Base-by-base conservation (phyloP, 352 stramenopile genomes). In the Phytophthora citrophthora region DNA sequence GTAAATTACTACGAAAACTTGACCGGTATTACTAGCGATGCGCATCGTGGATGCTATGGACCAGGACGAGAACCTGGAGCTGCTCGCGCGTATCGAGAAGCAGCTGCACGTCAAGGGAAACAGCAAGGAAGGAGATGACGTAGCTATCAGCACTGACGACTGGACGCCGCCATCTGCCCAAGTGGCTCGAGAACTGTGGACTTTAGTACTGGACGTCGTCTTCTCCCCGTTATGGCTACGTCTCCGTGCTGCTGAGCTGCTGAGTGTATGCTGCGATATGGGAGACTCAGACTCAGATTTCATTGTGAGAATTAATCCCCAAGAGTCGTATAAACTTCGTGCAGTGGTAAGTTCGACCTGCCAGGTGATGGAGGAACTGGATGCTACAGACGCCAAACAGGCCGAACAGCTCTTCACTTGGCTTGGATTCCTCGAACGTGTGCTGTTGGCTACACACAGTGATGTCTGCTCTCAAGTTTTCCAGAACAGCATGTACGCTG, bases 331-430 rank as follows among this genome's bases (percentile, higher is more conserved):
- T 63, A 81, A 83, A 68, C 54, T 90, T 51, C 84, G 84, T 11
- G 85, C 84, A 10, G 71, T 93, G 26, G 78, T 90, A 58, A 90
- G 81, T 74, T 89, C 84, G 18, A 87, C 81, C 48, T 89, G 78
- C 49, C 81, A 93, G 51, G 72, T 75, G 1, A 60, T 90, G 47
- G 81, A 90, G 45, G 84, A 90, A 39, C 55, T 89, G 12, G 58
- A 86, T 58, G 68, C 79, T 2, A 73, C 62, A 2, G 63, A 77
- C 39, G 43, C 62, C n/a, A 53, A 54, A 9, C 74, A 90, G 38
- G 75, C 71, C 16, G 68, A 75, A 4, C 68, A 76, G 13, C 56
- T 92, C 18, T 89, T 90, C 55, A 68, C 71, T 8, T 90, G 81
- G 83, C 64, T 92, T 16, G 73, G 64, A 12, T 92, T 92, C 51